Percentiles rank a stretch among this genome's conserved stretches.
Conservation (phyloP, 352 stramenopile genomes). For the Phytopythium kandeliae region DNA sequence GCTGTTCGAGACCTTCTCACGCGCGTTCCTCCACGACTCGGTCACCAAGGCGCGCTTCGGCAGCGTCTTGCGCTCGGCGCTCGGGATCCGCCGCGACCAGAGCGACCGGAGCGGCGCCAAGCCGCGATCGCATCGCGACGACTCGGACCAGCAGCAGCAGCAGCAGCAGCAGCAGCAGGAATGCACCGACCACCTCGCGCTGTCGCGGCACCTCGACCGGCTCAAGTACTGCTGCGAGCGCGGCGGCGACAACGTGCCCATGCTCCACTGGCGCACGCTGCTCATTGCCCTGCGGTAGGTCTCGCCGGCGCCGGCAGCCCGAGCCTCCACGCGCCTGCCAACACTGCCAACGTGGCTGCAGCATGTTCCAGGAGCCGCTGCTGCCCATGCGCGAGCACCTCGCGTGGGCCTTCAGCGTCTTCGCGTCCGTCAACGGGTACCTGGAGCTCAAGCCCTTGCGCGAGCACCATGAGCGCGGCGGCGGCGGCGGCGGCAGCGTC, state of each 20-base stretch:
- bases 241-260: constrained; percentile 33
- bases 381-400: constrained; percentile 48
- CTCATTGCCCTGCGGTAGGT: constrained; percentile 47
- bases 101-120: background rate
- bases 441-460: constrained; percentile 23
- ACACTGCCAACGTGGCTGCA: background rate
- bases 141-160: constrained; percentile 9
- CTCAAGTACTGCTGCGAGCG: constrained; percentile 65
- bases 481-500: constrained; percentile 7
- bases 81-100: constrained; percentile 22
- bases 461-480: background rate
- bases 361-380: constrained; percentile 57
- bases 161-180: too few species aligned
- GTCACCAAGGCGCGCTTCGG: constrained; percentile 64
- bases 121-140: too few species aligned
- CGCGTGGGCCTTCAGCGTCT: constrained; percentile 51
- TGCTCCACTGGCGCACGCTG: constrained; percentile 65
- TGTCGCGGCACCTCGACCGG: constrained; percentile 50
- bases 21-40: constrained; percentile 59
- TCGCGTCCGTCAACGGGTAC: constrained; percentile 36
- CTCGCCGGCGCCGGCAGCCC: too few species aligned
- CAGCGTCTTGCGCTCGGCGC: constrained; percentile 55
- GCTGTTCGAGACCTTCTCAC: constrained; percentile 67
- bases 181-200: constrained; percentile 15
- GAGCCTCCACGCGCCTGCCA: background rate